Conservation (phyloP, 2,329 filamentous ascomycete species). For the Penicillium polonicum region DNA sequence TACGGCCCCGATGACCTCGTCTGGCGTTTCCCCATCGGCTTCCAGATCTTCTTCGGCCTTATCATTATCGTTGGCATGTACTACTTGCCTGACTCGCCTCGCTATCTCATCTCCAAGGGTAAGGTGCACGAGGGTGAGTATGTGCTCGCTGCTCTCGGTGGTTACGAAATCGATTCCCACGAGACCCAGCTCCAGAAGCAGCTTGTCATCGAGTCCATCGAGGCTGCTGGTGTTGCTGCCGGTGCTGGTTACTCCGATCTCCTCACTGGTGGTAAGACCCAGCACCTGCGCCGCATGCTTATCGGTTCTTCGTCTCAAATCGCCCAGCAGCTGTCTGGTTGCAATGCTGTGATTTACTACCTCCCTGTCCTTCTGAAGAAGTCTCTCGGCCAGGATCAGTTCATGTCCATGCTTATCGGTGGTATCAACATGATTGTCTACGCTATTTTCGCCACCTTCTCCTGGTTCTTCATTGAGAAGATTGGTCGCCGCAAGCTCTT, state of each 20-base stretch:
- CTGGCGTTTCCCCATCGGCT: slow-evolving; percentile 56
- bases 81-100: slow-evolving; percentile 47
- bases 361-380: slow-evolving; percentile 49
- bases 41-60: slow-evolving; percentile 52
- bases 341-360: slow-evolving; percentile 53
- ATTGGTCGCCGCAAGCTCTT: slow-evolving; percentile 49
- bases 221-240: slow-evolving; percentile 58
- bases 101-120: slow-evolving; percentile 47
- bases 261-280: slow-evolving; percentile 39
- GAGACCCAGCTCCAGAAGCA: slow-evolving; percentile 61
- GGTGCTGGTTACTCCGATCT: slow-evolving; percentile 48
- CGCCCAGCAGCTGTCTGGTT: slow-evolving; percentile 52
- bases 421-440: slow-evolving; percentile 53
- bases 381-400: slow-evolving; percentile 41
- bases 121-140: slow-evolving; percentile 49
- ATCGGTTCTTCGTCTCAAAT: slow-evolving; percentile 43
- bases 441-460: slow-evolving; percentile 44
- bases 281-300: slow-evolving; percentile 43
- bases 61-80: slow-evolving; percentile 46
- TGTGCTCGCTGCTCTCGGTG: slow-evolving; percentile 53
- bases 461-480: slow-evolving; percentile 51
- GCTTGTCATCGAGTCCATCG: slow-evolving; percentile 68
- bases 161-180: slow-evolving; percentile 50
- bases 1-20: slow-evolving; percentile 37
- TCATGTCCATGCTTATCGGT: slow-evolving; percentile 53